phyloP scores from a whole-genome alignment of 176 grass and related monocot species.

The Alopecurus myosuroides region DNA sequence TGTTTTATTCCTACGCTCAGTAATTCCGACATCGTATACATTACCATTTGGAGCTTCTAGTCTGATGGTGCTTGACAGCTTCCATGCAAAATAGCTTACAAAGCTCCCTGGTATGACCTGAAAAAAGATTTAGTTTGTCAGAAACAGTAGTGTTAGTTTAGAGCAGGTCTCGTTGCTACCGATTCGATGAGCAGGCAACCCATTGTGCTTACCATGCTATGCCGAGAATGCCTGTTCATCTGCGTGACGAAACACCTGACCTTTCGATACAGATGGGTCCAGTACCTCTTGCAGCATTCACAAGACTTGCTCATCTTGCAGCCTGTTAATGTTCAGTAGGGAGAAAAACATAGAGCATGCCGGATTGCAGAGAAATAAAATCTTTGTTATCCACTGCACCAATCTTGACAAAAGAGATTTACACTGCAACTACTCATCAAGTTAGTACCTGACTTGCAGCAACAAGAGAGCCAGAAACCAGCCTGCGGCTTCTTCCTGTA shows the following conservation, averaged over 20 bases:
- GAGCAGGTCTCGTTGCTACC: background rate
- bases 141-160: background rate
- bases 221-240: constrained; percentile 15
- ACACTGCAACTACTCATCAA: too few relatives aligned
- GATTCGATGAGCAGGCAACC: background rate
- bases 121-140: background rate
- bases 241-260: constrained; percentile 19
- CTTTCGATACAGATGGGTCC: background rate
- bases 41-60: constrained; percentile 28
- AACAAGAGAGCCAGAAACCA: background rate
- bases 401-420: background rate
- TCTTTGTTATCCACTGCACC: background rate
- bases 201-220: constrained; percentile 27
- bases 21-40: constrained; percentile 22
- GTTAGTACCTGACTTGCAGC: background rate
- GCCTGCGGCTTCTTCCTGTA: background rate
- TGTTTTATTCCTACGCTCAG: background rate
- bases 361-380: background rate
- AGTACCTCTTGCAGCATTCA: background rate
- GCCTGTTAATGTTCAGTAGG: background rate
- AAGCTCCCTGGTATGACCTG: constrained; percentile 47
- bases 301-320: background rate
- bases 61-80: constrained; percentile 25
- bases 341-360: background rate
- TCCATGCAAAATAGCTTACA: constrained; percentile 22